Base-by-base conservation (phyloP, 148 eudicot genomes). In the Diospyros kaki region DNA sequence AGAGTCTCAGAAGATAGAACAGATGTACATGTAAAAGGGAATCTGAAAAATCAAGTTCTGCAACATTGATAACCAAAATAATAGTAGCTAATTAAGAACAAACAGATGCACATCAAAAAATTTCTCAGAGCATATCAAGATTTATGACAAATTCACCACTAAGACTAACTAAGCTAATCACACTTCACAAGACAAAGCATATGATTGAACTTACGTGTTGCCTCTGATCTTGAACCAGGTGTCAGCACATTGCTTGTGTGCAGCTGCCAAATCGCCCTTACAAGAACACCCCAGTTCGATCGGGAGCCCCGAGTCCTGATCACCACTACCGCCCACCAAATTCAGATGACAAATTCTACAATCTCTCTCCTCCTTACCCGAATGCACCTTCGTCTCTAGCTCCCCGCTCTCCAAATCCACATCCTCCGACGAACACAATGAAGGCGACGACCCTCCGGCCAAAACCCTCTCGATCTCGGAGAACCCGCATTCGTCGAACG, bases 181-280 rank as follows among this genome's bases (percentile, higher is more conserved):
- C n/a, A 68, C 18, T 42, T 38, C 2, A 1, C 52, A 5, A 2
- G 41, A 43, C 10, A 48, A 3, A 48, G 7, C 39, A 28, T 3
- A n/a, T 28, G 6, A 1, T 53, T 55, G 15, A 43, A 75, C 81
- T 84, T 13, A 84, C 83, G 65, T 84, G 76, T 81, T 81, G 9
- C 87, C 87, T 68, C 64, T 73, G 56, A 84, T 84, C 75, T 71
- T 81, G 81, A 84, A 84, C 87, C 87, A 84, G 66, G 84, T 71
- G 64, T 84, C 87, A 9, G 87, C 83, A 67, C 87, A 84, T 46
- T 79, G 79, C 74, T 61, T 79, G 45, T 84, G 87, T 1, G 84
- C 87, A 64, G 72, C 81, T 41, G 64, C 87, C 74, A 84, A 76
- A 74, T 84, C 84, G 61, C 80, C 83, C 62, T 84, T 84, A 79